These are phyloP conservation scores for Penicillium verrucosum DNA, from an alignment of 2,329 filamentous ascomycete genomes.

Conservation along the genomic window DNA sequence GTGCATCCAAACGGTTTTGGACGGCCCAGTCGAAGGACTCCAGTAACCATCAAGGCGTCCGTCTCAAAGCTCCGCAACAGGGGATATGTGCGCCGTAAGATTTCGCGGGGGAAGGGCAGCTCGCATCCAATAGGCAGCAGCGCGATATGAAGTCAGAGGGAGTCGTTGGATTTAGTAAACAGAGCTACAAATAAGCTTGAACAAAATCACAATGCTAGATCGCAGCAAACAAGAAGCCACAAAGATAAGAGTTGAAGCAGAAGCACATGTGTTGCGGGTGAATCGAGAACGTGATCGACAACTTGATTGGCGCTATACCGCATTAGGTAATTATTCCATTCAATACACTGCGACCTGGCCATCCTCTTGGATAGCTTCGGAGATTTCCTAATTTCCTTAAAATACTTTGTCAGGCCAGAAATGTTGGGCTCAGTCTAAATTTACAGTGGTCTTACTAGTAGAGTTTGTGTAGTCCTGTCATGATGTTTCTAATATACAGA, in stretches of 20 bases:
- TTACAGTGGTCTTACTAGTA: not conserved
- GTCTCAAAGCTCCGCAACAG: constrained; percentile 20
- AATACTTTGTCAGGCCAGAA: not conserved
- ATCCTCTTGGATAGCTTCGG: not conserved
- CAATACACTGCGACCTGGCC: not conserved
- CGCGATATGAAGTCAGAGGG: constrained; percentile 4
- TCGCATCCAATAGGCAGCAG: constrained; percentile 29
- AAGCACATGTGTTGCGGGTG: constrained; percentile 10
- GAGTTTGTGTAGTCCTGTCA: not conserved
- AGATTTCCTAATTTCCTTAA: not conserved
- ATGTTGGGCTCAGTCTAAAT: not conserved
- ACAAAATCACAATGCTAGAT: constrained; percentile 7
- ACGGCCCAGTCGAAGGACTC: constrained; percentile 34
- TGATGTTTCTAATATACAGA: constrained; percentile 23
- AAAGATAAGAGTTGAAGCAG: constrained; percentile 9
- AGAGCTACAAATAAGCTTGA: not conserved
- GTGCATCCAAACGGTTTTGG: constrained; percentile 72
- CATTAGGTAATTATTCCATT: constrained; percentile 20
- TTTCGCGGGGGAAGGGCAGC: constrained; percentile 32
- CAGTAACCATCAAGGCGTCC: constrained; percentile 40
- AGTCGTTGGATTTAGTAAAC: not conserved
- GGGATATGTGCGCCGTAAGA: constrained; percentile 24
- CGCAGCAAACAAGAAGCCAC: constrained; percentile 7
- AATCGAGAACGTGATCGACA: constrained; percentile 29
- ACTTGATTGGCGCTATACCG: constrained; percentile 33